phyloP scores from a whole-genome alignment of 192 early-diverging fungal genomes.

The Powellomyces hirtus region DNA sequence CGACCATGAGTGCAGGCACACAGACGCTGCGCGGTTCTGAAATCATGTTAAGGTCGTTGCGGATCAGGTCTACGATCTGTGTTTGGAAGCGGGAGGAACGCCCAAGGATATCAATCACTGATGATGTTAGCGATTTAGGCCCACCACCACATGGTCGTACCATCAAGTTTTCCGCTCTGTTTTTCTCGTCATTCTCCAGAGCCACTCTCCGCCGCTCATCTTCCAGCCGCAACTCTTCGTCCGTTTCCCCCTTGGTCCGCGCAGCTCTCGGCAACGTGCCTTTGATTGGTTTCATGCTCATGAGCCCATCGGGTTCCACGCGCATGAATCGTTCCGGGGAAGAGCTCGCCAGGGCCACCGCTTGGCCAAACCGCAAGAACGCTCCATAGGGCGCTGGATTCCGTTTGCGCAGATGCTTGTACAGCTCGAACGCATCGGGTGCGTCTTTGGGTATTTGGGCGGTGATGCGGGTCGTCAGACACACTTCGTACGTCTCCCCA shows the following conservation, averaged over 20 bases:
- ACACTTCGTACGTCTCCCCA: constrained; percentile 96
- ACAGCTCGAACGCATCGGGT: constrained; percentile 47
- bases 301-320: constrained; percentile 39
- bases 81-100: too few relatives aligned
- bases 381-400: constrained; percentile 91
- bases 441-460: background rate
- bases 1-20: constrained; percentile 81
- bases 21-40: constrained; percentile 61
- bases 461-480: constrained; percentile 80
- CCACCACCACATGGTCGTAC: too few relatives aligned
- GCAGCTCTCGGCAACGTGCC: constrained; percentile 60
- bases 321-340: constrained; percentile 83
- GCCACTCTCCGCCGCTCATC: constrained; percentile 42
- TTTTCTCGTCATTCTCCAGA: constrained; percentile 75
- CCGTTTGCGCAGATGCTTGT: constrained; percentile 59
- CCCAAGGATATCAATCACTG: too few relatives aligned
- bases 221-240: constrained; percentile 31
- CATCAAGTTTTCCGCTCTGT: constrained; percentile 96
- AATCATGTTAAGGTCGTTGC: constrained; percentile 86
- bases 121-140: too few relatives aligned
- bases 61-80: constrained; percentile 92
- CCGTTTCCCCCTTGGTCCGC: constrained; percentile 42
- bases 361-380: constrained; percentile 56
- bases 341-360: constrained; percentile 49
- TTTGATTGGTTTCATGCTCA: constrained; percentile 97